Percentiles rank a stretch among this genome's conserved stretches.
Evolutionary conservation across 495 filamentous ascomycete species (phyloP).

Genomic region (Penicillium waksmanii): DNA sequence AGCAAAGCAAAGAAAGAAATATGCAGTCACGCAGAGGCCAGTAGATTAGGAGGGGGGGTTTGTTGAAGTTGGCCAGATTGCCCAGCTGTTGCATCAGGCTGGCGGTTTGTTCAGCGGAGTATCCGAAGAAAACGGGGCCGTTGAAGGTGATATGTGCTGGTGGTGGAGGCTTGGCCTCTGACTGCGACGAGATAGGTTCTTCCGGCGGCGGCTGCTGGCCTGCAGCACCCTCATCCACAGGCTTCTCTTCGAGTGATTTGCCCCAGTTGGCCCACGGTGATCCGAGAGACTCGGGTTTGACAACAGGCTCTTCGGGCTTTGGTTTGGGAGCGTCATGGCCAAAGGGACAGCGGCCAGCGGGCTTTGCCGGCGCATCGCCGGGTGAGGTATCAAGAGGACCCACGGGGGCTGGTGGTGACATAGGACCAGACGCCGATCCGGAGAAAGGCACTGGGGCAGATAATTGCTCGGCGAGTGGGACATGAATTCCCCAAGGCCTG

Average conservation of each 20-base stretch:
- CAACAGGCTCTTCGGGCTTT: conserved; percentile 9
- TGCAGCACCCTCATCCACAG: not conserved
- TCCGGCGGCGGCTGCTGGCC: not conserved
- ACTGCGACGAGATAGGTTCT: not conserved
- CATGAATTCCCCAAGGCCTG: conserved; percentile 85
- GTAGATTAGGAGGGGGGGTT: conserved; percentile 8
- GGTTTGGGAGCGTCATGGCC: conserved; percentile 43
- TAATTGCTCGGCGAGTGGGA: conserved; percentile 59
- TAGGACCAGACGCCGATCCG: conserved; percentile 24
- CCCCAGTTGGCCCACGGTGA: conserved; percentile 17
- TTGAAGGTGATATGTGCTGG: conserved; percentile 74
- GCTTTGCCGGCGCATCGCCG: conserved; percentile 23
- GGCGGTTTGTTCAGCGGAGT: conserved; percentile 77
- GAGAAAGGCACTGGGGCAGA: conserved; percentile 29
- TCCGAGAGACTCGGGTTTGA: not conserved
- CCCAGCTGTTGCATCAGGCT: conserved; percentile 63
- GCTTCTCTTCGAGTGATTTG: conserved; percentile 15
- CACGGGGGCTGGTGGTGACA: conserved; percentile 21
- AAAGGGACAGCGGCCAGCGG: conserved; percentile 53
- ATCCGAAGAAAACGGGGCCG: conserved; percentile 88
- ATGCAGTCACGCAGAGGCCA: not conserved
- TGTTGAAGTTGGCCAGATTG: conserved; percentile 7
- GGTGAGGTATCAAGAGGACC: conserved; percentile 16
- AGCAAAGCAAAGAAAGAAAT: not conserved
- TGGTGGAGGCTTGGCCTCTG: conserved; percentile 25